phyloP scores from a whole-genome alignment of 176 grass and related monocot species.

The Microstegium vimineum region DNA sequence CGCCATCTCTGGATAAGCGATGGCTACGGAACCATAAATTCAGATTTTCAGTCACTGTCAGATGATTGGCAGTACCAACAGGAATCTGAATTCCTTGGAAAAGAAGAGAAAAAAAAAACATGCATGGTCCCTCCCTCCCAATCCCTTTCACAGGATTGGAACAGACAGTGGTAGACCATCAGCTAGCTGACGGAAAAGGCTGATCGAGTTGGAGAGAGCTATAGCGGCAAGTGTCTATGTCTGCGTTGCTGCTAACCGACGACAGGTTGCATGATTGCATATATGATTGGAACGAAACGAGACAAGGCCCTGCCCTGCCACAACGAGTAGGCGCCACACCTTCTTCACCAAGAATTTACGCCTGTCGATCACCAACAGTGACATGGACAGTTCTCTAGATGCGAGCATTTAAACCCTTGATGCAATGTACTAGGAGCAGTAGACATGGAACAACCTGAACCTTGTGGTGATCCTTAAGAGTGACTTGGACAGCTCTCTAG shows the following conservation, averaged over 20 bases:
- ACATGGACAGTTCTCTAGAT: not conserved
- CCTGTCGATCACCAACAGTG: not conserved
- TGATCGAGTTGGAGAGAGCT: not conserved
- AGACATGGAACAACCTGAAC: not conserved
- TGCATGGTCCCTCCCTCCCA: not conserved
- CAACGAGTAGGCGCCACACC: not conserved
- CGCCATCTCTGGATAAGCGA: constrained; percentile 6
- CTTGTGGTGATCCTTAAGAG: not conserved
- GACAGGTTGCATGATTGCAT: not conserved
- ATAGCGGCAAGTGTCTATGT: too few relatives aligned
- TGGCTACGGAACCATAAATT: not conserved
- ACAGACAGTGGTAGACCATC: not conserved
- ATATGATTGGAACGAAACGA: not conserved
- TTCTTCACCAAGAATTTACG: not conserved
- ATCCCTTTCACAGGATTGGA: not conserved
- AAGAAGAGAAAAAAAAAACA: not conserved
- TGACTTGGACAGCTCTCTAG: too few relatives aligned
- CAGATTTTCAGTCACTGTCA: constrained; percentile 15
- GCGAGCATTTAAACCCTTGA: not conserved
- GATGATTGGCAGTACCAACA: constrained; percentile 11
- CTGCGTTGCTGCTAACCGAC: not conserved
- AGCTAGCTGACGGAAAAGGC: not conserved
- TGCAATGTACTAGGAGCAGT: not conserved
- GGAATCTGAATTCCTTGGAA: too few relatives aligned
- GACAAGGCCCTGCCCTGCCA: not conserved